Evolutionary conservation across 495 filamentous ascomycete species (phyloP).

Genomic region (Elasticomyces elasticus): DNA sequence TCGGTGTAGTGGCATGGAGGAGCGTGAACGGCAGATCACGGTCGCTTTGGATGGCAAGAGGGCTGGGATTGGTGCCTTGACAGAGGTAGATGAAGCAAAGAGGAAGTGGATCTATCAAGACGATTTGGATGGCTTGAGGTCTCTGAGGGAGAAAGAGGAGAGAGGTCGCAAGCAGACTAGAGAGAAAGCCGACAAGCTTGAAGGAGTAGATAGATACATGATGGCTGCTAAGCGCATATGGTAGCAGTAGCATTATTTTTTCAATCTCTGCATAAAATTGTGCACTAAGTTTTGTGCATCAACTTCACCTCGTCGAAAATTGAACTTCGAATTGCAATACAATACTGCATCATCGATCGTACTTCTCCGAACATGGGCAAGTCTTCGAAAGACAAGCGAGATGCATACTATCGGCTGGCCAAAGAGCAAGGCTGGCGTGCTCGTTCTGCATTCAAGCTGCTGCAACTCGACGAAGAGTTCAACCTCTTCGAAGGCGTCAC

Average conservation of each 20-base stretch:
- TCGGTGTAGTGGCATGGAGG: constrained; percentile 72
- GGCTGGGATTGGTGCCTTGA: constrained; percentile 66
- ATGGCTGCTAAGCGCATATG: constrained; percentile 95
- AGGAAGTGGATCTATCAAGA: constrained; percentile 78
- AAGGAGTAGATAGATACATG: constrained; percentile 69
- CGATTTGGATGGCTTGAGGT: constrained; percentile 59
- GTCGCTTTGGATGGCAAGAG: constrained; percentile 60
- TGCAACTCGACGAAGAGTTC: constrained; percentile 95
- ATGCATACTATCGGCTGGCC: constrained; percentile 92
- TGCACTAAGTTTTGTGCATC: background rate
- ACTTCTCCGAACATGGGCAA: constrained; percentile 61
- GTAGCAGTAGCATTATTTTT: constrained; percentile 34
- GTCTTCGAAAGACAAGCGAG: constrained; percentile 96
- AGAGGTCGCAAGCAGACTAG: constrained; percentile 47
- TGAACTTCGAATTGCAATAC: background rate
- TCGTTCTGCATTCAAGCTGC: constrained; percentile 88
- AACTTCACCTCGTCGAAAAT: background rate
- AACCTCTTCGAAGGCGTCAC: constrained; percentile 78
- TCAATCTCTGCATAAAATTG: too few relatives aligned
- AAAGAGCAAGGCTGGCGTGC: constrained; percentile 99
- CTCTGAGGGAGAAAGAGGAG: constrained; percentile 60
- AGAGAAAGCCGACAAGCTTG: constrained; percentile 41
- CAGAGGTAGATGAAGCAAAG: constrained; percentile 83
- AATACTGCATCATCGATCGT: background rate
- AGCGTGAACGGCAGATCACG: constrained; percentile 46